These are phyloP conservation scores for Novymonas esmeraldas DNA, from an alignment of 208 protist genomes.

Conservation along the genomic window DNA sequence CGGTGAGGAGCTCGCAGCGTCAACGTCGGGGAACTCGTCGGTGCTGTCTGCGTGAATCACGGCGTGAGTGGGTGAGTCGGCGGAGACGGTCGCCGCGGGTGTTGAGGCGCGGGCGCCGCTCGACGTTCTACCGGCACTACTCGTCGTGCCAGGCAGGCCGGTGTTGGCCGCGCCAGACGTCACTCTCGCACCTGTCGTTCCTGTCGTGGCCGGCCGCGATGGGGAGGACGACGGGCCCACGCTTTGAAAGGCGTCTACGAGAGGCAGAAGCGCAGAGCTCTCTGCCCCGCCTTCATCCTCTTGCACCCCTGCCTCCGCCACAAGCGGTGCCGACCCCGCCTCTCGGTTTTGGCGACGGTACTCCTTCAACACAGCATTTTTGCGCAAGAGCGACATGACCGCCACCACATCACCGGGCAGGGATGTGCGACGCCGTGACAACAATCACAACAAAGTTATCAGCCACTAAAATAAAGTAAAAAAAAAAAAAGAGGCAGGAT, in stretches of 20 bases:
- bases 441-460: no score
- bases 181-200: no score
- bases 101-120: no score
- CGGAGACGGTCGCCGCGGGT: no score
- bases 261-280: not conserved
- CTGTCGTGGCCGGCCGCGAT: no score
- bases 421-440: not conserved
- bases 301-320: not conserved
- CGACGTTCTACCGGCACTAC: no score
- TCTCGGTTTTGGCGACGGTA: constrained; percentile 41
- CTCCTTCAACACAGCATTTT: constrained; percentile 45
- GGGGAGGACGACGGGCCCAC: not conserved
- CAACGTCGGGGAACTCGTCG: constrained; percentile 29
- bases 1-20: no score
- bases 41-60: constrained; percentile 6
- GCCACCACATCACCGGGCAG: not conserved
- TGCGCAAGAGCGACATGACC: constrained; percentile 44
- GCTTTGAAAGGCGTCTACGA: not conserved
- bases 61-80: no score
- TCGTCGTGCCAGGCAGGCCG: no score
- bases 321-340: not conserved
- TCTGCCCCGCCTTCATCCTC: not conserved
- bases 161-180: no score
- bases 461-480: no score
- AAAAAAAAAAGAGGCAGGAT: no score